Base-by-base conservation (phyloP, 1,284 basidiomycete genomes). In the Microbotryum silenes-acaulis region DNA sequence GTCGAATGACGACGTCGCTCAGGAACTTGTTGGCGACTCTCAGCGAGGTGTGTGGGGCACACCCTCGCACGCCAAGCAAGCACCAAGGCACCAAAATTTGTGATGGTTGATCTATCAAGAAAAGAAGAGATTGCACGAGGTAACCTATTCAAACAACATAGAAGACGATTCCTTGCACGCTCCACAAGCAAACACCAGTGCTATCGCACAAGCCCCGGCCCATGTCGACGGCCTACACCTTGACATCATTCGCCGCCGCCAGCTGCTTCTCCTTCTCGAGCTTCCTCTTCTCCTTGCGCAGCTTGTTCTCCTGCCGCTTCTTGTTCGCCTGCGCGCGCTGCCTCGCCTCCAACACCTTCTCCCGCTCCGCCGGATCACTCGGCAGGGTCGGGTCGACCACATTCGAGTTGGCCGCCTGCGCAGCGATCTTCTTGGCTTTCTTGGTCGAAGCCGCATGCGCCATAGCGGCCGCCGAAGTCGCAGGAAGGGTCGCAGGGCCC, bases 361-460 rank as follows among this genome's bases (percentile, higher is more conserved):
- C 59, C 33, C 54, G 49, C 53, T 60, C 58, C 8, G 21, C 44
- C 44, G 55, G 55, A 18, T 61, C 56, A 7, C 48, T 48, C 33
- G 51, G 59, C 27, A 60, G 20, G 2, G 33, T 33, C 20, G 54
- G 59, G 23, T 61, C 56, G 47, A 18, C 37, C 37, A 48, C 53
- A 12, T n/a, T 31, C 14, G 51, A 47, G 25, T n/a, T 27, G 27
- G 14, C 18, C 14, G 18, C 23, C 44, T 27, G 31, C 29, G 45
- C 53, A n/a, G 52, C 62, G 42, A 58, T 49, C 48, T 57, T 61
- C 46, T 58, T 60, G 20, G 33, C 51, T 52, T 68, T 65, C 59
- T 68, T 68, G 21, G 50, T 45, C 31, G 52, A 23, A 18, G 54
- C 42, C 16, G 51, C 48, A 29, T 47, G 29, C 14, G 56, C 59